phyloP scores from a whole-genome alignment of 805 yeast genomes.

The Allodekkera sacchari region DNA sequence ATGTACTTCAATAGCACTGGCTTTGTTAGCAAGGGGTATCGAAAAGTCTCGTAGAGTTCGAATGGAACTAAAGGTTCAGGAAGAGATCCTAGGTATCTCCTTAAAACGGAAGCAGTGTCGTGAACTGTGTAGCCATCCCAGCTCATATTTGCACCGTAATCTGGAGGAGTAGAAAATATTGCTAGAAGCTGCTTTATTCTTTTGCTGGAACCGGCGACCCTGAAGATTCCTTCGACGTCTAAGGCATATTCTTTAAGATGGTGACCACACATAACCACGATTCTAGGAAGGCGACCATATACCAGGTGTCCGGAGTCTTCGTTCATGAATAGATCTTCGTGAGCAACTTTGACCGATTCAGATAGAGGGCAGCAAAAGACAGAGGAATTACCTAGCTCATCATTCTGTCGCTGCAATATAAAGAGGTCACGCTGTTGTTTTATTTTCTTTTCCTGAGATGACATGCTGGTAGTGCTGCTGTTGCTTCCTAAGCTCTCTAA shows the following conservation, averaged over 20 bases:
- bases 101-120: conserved; percentile 86
- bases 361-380: conserved; percentile 79
- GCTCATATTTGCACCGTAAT: conserved; percentile 74
- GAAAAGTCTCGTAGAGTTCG: conserved; percentile 62
- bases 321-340: conserved; percentile 63
- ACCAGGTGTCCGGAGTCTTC: conserved; percentile 57
- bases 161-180: conserved; percentile 79
- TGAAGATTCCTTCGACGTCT: conserved; percentile 81
- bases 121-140: conserved; percentile 96
- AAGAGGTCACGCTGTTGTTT: conserved; percentile 46
- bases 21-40: conserved; percentile 64
- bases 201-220: conserved; percentile 87
- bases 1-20: conserved; percentile 61
- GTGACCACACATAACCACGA: conserved; percentile 94
- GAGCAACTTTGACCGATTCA: conserved; percentile 65
- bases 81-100: conserved; percentile 77
- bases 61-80: conserved; percentile 91
- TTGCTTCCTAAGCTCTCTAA: background rate
- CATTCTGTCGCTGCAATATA: conserved; percentile 31
- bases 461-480: conserved; percentile 26
- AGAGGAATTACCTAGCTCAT: conserved; percentile 37
- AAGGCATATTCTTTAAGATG: conserved; percentile 71
- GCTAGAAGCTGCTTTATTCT: conserved; percentile 81
- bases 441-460: conserved; percentile 27
- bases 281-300: conserved; percentile 85